Conservation (phyloP, 768 basidiomycete genomes). For the Agaricus sinodeliciosus region DNA sequence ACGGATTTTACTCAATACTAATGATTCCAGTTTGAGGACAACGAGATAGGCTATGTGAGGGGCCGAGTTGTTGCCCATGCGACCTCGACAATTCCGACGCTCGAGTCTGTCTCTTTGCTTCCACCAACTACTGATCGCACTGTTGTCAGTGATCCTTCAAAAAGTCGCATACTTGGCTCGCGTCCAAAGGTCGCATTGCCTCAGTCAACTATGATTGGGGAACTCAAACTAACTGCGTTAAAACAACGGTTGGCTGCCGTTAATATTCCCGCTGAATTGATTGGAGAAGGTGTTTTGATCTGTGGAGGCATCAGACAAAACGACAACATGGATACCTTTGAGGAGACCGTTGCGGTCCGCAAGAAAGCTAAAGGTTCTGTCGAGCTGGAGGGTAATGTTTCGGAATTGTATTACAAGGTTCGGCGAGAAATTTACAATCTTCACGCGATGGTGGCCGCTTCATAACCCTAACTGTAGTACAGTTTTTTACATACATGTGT, state of each 20-base stretch:
- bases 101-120: constrained; percentile 57
- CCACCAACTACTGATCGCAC: constrained; percentile 18
- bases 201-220: constrained; percentile 94
- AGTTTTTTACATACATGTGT: not conserved
- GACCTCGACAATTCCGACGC: constrained; percentile 81
- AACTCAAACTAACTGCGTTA: constrained; percentile 85
- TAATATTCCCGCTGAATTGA: constrained; percentile 85
- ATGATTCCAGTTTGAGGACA: constrained; percentile 82
- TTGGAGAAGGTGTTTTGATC: constrained; percentile 95
- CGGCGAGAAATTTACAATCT: constrained; percentile 84
- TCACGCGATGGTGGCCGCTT: constrained; percentile 83
- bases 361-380: constrained; percentile 83
- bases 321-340: constrained; percentile 36
- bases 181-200: constrained; percentile 64
- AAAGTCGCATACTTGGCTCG: constrained; percentile 51
- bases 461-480: constrained; percentile 5
- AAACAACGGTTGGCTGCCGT: constrained; percentile 72
- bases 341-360: constrained; percentile 78
- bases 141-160: constrained; percentile 16
- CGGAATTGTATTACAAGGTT: constrained; percentile 84
- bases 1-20: not conserved
- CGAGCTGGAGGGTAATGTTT: constrained; percentile 85
- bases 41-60: constrained; percentile 88
- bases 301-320: constrained; percentile 59
- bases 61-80: constrained; percentile 84